phyloP scores from a whole-genome alignment of 176 grass and related monocot species.

The Oropetium thomaeum region DNA sequence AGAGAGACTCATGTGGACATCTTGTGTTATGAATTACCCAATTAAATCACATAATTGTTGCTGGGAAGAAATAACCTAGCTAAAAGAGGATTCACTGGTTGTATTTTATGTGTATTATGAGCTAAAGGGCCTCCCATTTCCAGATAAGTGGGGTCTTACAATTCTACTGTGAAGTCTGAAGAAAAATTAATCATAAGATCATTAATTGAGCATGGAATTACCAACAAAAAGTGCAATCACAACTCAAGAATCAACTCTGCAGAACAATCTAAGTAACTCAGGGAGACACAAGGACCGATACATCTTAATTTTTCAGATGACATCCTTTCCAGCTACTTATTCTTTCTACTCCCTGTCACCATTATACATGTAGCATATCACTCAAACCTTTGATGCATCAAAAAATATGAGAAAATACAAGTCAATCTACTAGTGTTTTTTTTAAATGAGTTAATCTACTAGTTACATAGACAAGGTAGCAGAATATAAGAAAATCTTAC shows the following conservation, averaged over 20 bases:
- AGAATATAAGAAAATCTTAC: slow-evolving; percentile 42
- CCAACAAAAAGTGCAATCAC: not conserved
- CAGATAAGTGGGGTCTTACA: not conserved
- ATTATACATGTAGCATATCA: not conserved
- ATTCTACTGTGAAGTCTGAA: not conserved
- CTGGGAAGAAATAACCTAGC: not conserved
- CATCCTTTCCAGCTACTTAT: not conserved
- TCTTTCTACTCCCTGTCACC: slow-evolving; percentile 2
- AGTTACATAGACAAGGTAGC: not conserved
- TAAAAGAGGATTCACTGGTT: not conserved
- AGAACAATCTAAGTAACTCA: not conserved
- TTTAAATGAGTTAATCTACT: not conserved
- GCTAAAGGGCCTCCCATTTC: not conserved
- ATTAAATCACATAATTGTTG: not conserved
- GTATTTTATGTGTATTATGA: not conserved
- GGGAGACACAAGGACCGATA: not conserved
- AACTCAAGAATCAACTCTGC: not conserved
- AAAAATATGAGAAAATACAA: not conserved
- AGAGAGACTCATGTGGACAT: not conserved
- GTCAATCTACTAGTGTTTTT: too few relatives aligned
- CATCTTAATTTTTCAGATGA: not conserved
- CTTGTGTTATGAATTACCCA: not conserved
- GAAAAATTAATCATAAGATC: not conserved
- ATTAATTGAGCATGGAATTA: not conserved
- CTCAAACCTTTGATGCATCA: not conserved